Evolutionary conservation across 352 stramenopile genomes (phyloP).

Genomic region (Stramenopiles sp.): DNA sequence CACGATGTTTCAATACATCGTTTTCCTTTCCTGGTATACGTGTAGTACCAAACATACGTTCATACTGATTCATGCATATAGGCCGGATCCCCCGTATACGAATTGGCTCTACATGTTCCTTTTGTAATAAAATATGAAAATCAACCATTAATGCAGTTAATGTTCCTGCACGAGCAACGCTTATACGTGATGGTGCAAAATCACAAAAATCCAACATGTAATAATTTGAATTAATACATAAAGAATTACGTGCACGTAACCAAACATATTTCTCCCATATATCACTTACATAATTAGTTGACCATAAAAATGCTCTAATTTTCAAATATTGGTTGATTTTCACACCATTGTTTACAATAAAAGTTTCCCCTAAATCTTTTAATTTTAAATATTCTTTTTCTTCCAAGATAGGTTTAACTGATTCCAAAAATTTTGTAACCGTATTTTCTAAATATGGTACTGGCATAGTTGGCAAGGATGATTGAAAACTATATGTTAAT

Average conservation of each 20-base stretch:
- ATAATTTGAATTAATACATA: slow-evolving; percentile 78
- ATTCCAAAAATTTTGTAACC: slow-evolving; percentile 64
- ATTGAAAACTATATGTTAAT: slow-evolving; percentile 69
- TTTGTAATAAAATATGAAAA: slow-evolving; percentile 59
- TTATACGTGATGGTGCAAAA: slow-evolving; percentile 37
- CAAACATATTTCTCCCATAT: slow-evolving; percentile 72
- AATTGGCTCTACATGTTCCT: slow-evolving; percentile 47
- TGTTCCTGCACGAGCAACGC: slow-evolving; percentile 34
- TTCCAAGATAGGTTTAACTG: slow-evolving; percentile 62
- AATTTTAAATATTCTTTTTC: slow-evolving; percentile 58
- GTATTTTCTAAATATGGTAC: slow-evolving; percentile 77
- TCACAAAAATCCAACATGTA: slow-evolving; percentile 43
- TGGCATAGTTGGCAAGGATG: slow-evolving; percentile 62
- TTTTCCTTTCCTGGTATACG: slow-evolving; percentile 55
- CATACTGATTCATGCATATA: slow-evolving; percentile 67
- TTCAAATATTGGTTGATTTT: slow-evolving; percentile 69
- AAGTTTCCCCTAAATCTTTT: slow-evolving; percentile 51
- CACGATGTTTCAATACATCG: slow-evolving; percentile 47
- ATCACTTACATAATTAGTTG: slow-evolving; percentile 62
- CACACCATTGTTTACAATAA: slow-evolving; percentile 55
- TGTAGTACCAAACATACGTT: slow-evolving; percentile 62
- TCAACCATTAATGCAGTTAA: slow-evolving; percentile 50
- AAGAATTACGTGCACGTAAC: slow-evolving; percentile 50
- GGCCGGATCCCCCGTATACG: slow-evolving; percentile 56
- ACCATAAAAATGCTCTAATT: slow-evolving; percentile 57